Evolutionary conservation across 2,329 filamentous ascomycete species (phyloP).

Genomic region (Arthrinium phaeospermum): DNA sequence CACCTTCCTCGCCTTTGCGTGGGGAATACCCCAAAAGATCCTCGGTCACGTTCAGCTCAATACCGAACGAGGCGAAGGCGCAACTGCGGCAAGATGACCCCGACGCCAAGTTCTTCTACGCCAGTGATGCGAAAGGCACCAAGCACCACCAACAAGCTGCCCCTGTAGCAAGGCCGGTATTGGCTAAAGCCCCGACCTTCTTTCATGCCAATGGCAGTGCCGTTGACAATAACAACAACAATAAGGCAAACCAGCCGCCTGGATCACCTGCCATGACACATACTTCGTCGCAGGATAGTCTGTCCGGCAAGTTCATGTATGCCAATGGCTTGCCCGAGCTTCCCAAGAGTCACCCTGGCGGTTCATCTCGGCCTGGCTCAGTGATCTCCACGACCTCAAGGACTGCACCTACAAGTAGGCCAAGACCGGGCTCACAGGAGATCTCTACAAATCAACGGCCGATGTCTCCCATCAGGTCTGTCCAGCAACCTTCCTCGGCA

Average conservation of each 20-base stretch:
- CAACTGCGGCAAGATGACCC: slow-evolving; percentile 35
- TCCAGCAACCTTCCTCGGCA: slow-evolving; percentile 31
- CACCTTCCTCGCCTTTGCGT: slow-evolving; percentile 41
- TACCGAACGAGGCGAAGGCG: slow-evolving; percentile 39
- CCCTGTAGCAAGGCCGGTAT: slow-evolving; percentile 31
- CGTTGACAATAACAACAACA: slow-evolving; percentile 44
- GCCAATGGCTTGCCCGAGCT: slow-evolving; percentile 68
- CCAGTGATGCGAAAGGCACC: slow-evolving; percentile 71
- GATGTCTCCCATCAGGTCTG: slow-evolving; percentile 56
- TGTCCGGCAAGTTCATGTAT: slow-evolving; percentile 74
- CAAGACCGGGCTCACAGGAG: slow-evolving; percentile 37
- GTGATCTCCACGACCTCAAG: slow-evolving; percentile 52
- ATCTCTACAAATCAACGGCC: slow-evolving; percentile 47
- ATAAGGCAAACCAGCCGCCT: slow-evolving; percentile 41
- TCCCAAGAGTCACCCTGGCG: slow-evolving; percentile 42
- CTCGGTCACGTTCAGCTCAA: slow-evolving; percentile 48
- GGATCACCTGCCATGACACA: slow-evolving; percentile 42
- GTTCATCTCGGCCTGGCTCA: slow-evolving; percentile 50
- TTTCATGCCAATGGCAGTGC: slow-evolving; percentile 61
- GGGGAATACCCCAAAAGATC: slow-evolving; percentile 37
- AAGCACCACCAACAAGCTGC: slow-evolving; percentile 43
- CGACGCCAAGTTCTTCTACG: slow-evolving; percentile 88
- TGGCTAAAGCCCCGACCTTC: slow-evolving; percentile 54
- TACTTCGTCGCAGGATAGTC: slow-evolving; percentile 43
- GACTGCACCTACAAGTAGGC: slow-evolving; percentile 44